Conservation (phyloP, 192 early-diverging fungal species). For the Coemansia umbellata region DNA sequence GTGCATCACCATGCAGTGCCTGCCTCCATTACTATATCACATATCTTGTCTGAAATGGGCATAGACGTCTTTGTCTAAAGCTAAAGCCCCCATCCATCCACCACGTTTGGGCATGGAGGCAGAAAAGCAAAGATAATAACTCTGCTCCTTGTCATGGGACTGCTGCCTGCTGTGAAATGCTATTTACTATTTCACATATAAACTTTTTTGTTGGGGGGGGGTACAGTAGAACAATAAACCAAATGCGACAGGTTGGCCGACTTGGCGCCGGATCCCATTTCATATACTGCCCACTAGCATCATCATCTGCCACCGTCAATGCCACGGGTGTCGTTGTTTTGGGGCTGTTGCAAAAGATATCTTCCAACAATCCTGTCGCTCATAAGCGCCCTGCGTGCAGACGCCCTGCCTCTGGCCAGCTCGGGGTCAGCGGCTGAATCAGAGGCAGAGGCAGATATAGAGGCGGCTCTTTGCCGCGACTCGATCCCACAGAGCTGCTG, state of each 20-base stretch:
- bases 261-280: not conserved
- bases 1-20: too few species aligned
- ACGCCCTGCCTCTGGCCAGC: slow-evolving; percentile 1
- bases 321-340: too few species aligned
- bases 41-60: too few species aligned
- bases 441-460: too few species aligned
- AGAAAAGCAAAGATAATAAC: too few species aligned
- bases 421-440: slow-evolving; percentile 7
- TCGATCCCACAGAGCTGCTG: slow-evolving; percentile 28
- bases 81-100: too few species aligned
- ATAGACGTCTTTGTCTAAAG: too few species aligned
- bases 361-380: slow-evolving; percentile 20
- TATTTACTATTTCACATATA: not conserved
- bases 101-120: too few species aligned
- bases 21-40: too few species aligned
- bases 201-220: not conserved
- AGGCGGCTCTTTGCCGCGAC: slow-evolving; percentile 10
- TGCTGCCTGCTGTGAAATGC: too few species aligned
- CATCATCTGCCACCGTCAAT: too few species aligned
- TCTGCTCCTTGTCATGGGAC: too few species aligned
- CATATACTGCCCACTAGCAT: not conserved
- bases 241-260: not conserved
- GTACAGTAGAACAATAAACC: not conserved
- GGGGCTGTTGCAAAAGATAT: slow-evolving; percentile 10
- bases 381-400: slow-evolving; percentile 11